A percentile compares a stretch with the other conserved stretches of the same genome.
Evolutionary conservation across 257 asterid species (phyloP).

Genomic region (Solanum rostratum): DNA sequence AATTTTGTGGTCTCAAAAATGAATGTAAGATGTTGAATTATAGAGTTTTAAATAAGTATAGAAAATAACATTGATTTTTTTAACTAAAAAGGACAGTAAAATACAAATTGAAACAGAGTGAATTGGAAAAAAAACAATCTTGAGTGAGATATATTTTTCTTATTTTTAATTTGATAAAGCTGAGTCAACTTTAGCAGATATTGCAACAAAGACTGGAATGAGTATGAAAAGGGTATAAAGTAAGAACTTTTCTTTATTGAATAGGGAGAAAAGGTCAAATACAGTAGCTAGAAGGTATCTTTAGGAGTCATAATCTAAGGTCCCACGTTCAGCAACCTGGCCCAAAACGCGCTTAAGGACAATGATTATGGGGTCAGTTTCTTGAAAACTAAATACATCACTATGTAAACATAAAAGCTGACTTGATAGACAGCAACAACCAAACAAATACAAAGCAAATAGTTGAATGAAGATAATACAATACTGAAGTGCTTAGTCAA

Average conservation of each 20-base stretch:
- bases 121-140: not conserved
- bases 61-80: not conserved
- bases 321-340: constrained; percentile 27
- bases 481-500: not conserved
- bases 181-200: constrained; percentile 6
- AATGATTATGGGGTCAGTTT: constrained; percentile 7
- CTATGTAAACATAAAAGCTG: constrained; percentile 9
- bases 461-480: not conserved
- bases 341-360: constrained; percentile 10
- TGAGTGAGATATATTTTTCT: not conserved
- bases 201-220: not conserved
- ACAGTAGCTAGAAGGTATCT: constrained; percentile 18
- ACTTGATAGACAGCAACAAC: constrained; percentile 3
- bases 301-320: not conserved
- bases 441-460: not conserved
- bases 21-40: no score
- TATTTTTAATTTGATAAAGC: not conserved
- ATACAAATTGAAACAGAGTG: not conserved
- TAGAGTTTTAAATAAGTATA: no score
- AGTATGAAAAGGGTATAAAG: not conserved
- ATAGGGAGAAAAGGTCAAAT: constrained; percentile 25
- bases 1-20: not conserved
- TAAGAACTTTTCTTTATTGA: not conserved
- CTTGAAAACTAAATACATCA: constrained; percentile 15
- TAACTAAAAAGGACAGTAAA: not conserved